Base-by-base conservation (phyloP, 2,329 filamentous ascomycete genomes). In the Claviceps lovelessii region DNA sequence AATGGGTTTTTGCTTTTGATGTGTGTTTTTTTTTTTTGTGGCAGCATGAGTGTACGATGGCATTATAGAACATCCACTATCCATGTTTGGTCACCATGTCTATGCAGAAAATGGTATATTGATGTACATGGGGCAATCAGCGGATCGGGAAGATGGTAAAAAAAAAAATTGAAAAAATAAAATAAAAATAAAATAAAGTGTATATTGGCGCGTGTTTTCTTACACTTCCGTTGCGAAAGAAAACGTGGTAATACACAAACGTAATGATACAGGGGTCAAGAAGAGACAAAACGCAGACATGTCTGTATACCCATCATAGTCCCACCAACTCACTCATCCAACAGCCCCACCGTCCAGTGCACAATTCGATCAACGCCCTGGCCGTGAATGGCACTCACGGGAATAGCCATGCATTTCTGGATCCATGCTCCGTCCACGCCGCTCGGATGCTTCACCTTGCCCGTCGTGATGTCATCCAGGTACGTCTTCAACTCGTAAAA, bases 311-410 rank as follows among this genome's bases (percentile, higher is more conserved):
- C n/a, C 39, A 41, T 41, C 15, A 4, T 8, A 5, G 17, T 3
- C 39, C 17, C 42, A 5, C 7, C 46, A 6, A n/a, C 23, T 48
- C 31, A 50, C 47, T 72, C 74, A 58, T 84, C 79, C 55, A 91
- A 69, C 55, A 91, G 66, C 17, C 81, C 80, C 51, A 90, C 77
- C 2, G 84, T 85, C 74, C 86, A 82, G 61, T 88, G 81, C 23
- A 87, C 78, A 55, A 93, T 82, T 48, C 78, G 74, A 53, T 89
- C 81, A 9, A 95, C 84, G 3, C 91, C 90, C 66, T 96, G 84
- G 5, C 86, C 88, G 56, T 85, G 80, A 58, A 96, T 94, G 50
- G 91, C 93, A 67, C 90, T 95, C 50, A 97, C 83, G 0, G 93
- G 93, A 57, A 97, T 83, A 23, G 81, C 86, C 28, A 79, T 75